A percentile compares a stretch with the other conserved stretches of the same genome.
These are phyloP conservation scores for Trametes meyenii DNA, from an alignment of 768 basidiomycete genomes.

Conservation along the genomic window DNA sequence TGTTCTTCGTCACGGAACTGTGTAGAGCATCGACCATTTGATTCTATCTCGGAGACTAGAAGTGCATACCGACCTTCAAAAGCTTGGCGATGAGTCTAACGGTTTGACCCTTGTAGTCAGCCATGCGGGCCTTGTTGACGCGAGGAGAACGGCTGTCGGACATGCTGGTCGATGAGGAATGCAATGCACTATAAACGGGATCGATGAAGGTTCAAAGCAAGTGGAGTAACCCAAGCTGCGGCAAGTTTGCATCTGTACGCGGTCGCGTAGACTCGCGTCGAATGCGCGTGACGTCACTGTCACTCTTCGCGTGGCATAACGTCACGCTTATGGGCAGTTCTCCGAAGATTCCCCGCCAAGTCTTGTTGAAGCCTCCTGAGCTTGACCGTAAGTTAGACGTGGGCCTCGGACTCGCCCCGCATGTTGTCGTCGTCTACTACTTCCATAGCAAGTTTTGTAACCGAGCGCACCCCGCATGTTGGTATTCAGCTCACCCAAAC, in stretches of 20 bases:
- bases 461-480: too few species aligned
- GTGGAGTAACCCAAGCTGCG: too few species aligned
- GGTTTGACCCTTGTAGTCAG: slow-evolving; percentile 20
- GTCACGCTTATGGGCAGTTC: too few species aligned
- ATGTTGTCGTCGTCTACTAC: too few species aligned
- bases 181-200: background rate
- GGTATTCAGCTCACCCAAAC: too few species aligned
- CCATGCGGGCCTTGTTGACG: slow-evolving; percentile 24
- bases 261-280: too few species aligned
- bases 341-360: too few species aligned
- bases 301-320: background rate
- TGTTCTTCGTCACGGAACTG: slow-evolving; percentile 38
- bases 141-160: slow-evolving; percentile 24
- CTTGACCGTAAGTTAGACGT: too few species aligned
- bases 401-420: too few species aligned
- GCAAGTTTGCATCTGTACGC: background rate
- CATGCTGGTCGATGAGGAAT: slow-evolving; percentile 9
- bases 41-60: slow-evolving; percentile 29
- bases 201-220: background rate
- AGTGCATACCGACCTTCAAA: slow-evolving; percentile 6
- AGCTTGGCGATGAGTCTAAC: slow-evolving; percentile 24
- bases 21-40: background rate
- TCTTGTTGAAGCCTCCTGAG: too few species aligned
- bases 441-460: too few species aligned
- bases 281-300: background rate